phyloP scores from a whole-genome alignment of 75 land plant genomes.

The Picea glauca region DNA sequence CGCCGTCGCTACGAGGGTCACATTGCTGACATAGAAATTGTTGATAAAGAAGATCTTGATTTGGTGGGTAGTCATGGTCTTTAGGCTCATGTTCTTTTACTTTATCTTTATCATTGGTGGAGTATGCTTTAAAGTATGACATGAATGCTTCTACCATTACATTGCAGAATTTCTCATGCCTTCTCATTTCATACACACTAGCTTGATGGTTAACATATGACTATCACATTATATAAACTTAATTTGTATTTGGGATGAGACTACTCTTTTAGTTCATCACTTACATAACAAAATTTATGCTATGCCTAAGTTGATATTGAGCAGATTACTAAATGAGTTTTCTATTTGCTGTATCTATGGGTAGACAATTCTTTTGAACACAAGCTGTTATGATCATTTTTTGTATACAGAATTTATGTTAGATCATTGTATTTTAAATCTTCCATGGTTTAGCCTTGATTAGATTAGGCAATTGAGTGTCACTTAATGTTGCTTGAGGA shows the following conservation, averaged over 20 bases:
- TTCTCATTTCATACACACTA: not conserved
- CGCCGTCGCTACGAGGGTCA: conserved; percentile 79
- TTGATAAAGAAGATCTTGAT: conserved; percentile 88
- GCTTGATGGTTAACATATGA: not conserved
- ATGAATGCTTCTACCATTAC: not conserved
- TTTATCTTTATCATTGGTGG: not conserved
- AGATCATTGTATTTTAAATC: not conserved
- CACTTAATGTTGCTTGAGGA: not conserved
- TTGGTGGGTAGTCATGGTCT: conserved; percentile 44
- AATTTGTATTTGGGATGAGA: not conserved
- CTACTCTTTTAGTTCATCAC: too few species aligned
- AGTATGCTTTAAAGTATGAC: not conserved
- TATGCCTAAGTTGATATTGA: not conserved
- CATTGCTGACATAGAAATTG: conserved; percentile 63
- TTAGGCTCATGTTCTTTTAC: not conserved
- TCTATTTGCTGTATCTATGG: not conserved
- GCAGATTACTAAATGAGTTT: not conserved
- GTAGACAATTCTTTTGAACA: not conserved
- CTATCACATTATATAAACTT: not conserved
- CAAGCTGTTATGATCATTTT: not conserved
- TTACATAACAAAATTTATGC: too few species aligned
- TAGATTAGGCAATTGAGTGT: not conserved
- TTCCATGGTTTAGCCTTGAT: not conserved
- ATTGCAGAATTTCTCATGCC: not conserved
- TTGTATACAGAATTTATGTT: not conserved